Conservation (phyloP, 352 stramenopile genomes). For the Phytophthora ramorum region DNA sequence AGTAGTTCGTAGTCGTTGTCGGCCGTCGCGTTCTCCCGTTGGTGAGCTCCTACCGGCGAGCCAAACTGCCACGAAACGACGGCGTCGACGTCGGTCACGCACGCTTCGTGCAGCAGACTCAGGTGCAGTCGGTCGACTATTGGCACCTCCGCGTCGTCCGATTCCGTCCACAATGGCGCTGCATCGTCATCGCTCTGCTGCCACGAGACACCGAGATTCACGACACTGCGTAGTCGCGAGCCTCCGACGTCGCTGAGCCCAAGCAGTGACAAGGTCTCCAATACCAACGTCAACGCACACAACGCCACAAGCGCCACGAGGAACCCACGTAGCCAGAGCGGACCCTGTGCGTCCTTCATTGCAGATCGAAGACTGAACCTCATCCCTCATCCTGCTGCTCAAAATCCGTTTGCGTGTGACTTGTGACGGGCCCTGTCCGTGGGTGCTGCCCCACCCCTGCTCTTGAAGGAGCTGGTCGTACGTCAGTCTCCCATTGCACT, state of each 20-base stretch:
- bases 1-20: constrained; percentile 24
- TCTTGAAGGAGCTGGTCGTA: neutral
- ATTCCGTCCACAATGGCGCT: constrained; percentile 2
- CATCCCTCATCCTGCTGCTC: neutral
- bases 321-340: constrained; percentile 19
- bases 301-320: constrained; percentile 20
- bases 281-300: constrained; percentile 16
- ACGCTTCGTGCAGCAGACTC: constrained; percentile 43
- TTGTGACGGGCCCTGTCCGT: neutral
- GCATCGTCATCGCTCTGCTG: neutral
- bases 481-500: constrained; percentile 1
- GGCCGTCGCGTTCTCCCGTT: constrained; percentile 10
- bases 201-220: constrained; percentile 7
- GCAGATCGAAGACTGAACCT: neutral
- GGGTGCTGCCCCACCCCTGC: neutral
- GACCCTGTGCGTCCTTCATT: constrained; percentile 7
- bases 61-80: constrained; percentile 44
- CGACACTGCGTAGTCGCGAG: constrained; percentile 4
- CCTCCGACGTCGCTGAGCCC: neutral
- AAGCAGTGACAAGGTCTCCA: constrained; percentile 19
- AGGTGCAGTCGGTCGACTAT: constrained; percentile 41
- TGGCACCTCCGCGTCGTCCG: constrained; percentile 11
- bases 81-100: constrained; percentile 35
- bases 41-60: constrained; percentile 7
- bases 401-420: neutral